phyloP scores from a whole-genome alignment of 2,329 filamentous ascomycete genomes.

The Penicillium sp. region DNA sequence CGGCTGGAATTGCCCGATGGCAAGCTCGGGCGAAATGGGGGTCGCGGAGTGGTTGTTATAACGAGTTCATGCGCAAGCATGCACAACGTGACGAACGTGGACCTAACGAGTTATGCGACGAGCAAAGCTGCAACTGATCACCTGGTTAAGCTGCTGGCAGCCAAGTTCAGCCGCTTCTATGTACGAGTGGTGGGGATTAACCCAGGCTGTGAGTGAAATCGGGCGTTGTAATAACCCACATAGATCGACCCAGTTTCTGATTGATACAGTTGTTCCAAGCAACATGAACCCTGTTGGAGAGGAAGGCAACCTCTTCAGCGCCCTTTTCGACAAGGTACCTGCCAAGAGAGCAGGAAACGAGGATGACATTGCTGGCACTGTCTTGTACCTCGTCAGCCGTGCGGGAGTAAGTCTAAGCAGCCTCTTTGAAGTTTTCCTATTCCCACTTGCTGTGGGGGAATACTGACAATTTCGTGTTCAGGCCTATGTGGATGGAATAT shows the following conservation, averaged over 20 bases:
- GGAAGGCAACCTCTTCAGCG: slow-evolving; percentile 41
- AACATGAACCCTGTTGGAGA: slow-evolving; percentile 45
- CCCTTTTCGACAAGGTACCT: slow-evolving; percentile 41
- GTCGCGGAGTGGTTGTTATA: slow-evolving; percentile 47
- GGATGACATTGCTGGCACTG: slow-evolving; percentile 44
- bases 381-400: slow-evolving; percentile 43
- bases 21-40: slow-evolving; percentile 34
- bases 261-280: slow-evolving; percentile 39
- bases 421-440: no score
- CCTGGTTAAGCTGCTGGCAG: slow-evolving; percentile 48
- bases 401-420: slow-evolving; percentile 34
- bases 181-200: slow-evolving; percentile 46
- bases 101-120: slow-evolving; percentile 51
- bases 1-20: slow-evolving; percentile 24
- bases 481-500: slow-evolving; percentile 42
- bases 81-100: slow-evolving; percentile 53
- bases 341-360: slow-evolving; percentile 38
- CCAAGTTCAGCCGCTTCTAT: slow-evolving; percentile 47
- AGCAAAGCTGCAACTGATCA: slow-evolving; percentile 55
- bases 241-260: background rate
- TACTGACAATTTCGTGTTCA: slow-evolving; percentile 7
- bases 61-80: slow-evolving; percentile 54
- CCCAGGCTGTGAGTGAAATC: slow-evolving; percentile 39
- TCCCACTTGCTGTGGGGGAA: background rate
- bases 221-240: background rate